Evolutionary conservation across 352 stramenopile species (phyloP).

Genomic region (Phytophthora ramorum): DNA sequence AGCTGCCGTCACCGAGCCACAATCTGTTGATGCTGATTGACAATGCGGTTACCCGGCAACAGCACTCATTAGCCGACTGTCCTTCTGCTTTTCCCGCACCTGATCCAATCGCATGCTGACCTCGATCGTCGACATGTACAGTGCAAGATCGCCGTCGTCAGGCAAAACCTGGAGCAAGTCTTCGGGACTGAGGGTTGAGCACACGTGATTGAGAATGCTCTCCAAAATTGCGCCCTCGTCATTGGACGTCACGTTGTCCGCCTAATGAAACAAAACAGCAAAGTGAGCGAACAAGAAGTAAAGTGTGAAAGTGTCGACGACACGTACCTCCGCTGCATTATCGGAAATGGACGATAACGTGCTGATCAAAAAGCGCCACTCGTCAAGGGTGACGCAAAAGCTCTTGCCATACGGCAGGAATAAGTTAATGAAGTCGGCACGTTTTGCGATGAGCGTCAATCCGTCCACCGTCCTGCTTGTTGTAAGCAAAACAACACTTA

Average conservation of each 20-base stretch:
- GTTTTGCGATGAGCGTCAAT: slow-evolving; percentile 64
- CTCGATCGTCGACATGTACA: slow-evolving; percentile 84
- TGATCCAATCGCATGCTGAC: slow-evolving; percentile 62
- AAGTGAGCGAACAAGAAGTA: slow-evolving; percentile 2
- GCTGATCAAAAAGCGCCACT: slow-evolving; percentile 81
- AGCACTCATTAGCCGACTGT: slow-evolving; percentile 22
- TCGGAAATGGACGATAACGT: slow-evolving; percentile 62
- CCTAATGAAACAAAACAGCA: slow-evolving; percentile 8
- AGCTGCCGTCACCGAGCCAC: slow-evolving; percentile 29
- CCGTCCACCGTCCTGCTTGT: slow-evolving; percentile 59
- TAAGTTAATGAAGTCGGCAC: slow-evolving; percentile 57
- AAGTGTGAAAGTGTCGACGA: neutral
- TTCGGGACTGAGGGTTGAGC: slow-evolving; percentile 73
- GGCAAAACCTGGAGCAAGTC: slow-evolving; percentile 82
- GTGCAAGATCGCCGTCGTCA: slow-evolving; percentile 73
- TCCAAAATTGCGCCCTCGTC: slow-evolving; percentile 60
- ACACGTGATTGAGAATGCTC: slow-evolving; percentile 74
- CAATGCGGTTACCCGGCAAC: slow-evolving; percentile 22
- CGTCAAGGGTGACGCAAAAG: slow-evolving; percentile 72
- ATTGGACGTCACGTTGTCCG: slow-evolving; percentile 6
- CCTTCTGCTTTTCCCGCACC: slow-evolving; percentile 38
- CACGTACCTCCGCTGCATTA: slow-evolving; percentile 43
- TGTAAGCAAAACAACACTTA: slow-evolving; percentile 12
- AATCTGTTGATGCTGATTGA: slow-evolving; percentile 29
- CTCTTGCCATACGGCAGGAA: slow-evolving; percentile 80